Evolutionary conservation across 345 rosid genomes (phyloP).

Genomic region (Arabidopsis suecica): DNA sequence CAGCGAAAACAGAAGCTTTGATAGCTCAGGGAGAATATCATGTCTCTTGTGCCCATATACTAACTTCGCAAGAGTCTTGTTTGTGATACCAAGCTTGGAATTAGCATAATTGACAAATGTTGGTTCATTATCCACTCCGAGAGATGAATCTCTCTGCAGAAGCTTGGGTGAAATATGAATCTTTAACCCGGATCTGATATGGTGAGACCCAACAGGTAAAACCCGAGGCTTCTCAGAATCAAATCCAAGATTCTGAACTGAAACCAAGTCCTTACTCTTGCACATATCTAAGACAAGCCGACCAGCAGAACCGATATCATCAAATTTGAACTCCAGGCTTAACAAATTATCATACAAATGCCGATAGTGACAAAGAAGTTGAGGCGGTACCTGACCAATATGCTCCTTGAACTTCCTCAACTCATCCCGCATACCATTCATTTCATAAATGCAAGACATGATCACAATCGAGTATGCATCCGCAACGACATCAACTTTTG

Average conservation of each 20-base stretch:
- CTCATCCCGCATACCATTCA: slow-evolving; percentile 80
- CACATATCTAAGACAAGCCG: slow-evolving; percentile 61
- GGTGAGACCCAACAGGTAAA: slow-evolving; percentile 75
- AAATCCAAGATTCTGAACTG: slow-evolving; percentile 36
- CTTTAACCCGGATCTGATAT: slow-evolving; percentile 67
- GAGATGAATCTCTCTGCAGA: slow-evolving; percentile 58
- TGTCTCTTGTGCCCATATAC: slow-evolving; percentile 61
- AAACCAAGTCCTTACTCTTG: slow-evolving; percentile 39
- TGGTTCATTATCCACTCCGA: slow-evolving; percentile 46
- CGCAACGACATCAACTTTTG: slow-evolving; percentile 59
- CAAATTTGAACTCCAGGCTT: slow-evolving; percentile 70
- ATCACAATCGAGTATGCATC: slow-evolving; percentile 70
- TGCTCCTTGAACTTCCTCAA: slow-evolving; percentile 66
- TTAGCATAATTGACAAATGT: slow-evolving; percentile 52
- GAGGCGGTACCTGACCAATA: slow-evolving; percentile 52
- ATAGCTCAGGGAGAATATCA: slow-evolving; percentile 56
- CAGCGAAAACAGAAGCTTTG: slow-evolving; percentile 53
- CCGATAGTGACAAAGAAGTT: slow-evolving; percentile 58
- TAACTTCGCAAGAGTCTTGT: slow-evolving; percentile 68
- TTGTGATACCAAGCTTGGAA: slow-evolving; percentile 58
- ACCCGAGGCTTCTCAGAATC: slow-evolving; percentile 46
- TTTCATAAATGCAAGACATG: slow-evolving; percentile 66
- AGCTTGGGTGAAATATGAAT: slow-evolving; percentile 59
- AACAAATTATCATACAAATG: slow-evolving; percentile 71
- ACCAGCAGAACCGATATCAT: slow-evolving; percentile 71